These are phyloP conservation scores for Kernera saxatilis DNA, from an alignment of 345 rosid species.

Conservation along the genomic window DNA sequence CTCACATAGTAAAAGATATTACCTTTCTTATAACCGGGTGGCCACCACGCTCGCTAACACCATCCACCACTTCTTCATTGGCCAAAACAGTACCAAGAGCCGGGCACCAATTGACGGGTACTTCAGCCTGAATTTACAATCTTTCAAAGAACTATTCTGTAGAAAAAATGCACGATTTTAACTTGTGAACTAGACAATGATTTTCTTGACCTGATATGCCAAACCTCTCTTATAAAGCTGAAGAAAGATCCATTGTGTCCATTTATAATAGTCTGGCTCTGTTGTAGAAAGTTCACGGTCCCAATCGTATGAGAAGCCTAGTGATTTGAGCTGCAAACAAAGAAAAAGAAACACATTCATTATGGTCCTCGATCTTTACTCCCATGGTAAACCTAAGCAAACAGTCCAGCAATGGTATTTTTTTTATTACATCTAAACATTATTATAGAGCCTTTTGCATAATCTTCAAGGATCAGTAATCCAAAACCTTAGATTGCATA, in stretches of 20 bases:
- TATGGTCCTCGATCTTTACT: not conserved
- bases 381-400: not conserved
- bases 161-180: not conserved
- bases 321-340: constrained; percentile 71
- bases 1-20: constrained; percentile 6
- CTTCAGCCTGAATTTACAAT: constrained; percentile 71
- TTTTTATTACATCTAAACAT: not conserved
- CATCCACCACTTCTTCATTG: constrained; percentile 96
- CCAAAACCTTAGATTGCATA: not conserved
- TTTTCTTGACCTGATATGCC: constrained; percentile 76
- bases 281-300: constrained; percentile 92
- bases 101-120: constrained; percentile 98
- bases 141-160: constrained; percentile 13
- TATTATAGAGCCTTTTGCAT: not conserved
- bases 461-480: not conserved
- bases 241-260: constrained; percentile 99
- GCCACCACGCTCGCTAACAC: constrained; percentile 95
- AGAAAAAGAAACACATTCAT: constrained; percentile 13
- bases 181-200: constrained; percentile 8
- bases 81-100: constrained; percentile 99
- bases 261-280: constrained; percentile 82
- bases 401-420: not conserved
- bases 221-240: constrained; percentile 91
- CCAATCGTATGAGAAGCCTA: constrained; percentile 97
- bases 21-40: constrained; percentile 97